Evolutionary conservation across 352 stramenopile genomes (phyloP).

Genomic region (Thalassiosira exigua): DNA sequence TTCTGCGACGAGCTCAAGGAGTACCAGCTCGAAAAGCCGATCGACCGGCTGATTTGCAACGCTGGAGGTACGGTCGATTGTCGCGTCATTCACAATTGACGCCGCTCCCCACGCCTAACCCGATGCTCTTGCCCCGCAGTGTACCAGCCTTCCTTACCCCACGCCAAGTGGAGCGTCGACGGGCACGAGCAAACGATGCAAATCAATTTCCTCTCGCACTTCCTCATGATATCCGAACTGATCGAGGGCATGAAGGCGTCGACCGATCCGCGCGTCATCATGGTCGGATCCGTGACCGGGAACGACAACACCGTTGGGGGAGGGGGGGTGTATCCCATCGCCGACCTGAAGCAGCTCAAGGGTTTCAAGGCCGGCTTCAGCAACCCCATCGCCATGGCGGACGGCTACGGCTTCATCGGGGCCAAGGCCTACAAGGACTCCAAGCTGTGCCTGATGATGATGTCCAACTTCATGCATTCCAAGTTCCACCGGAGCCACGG

Average conservation of each 20-base stretch:
- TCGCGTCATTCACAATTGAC: slow-evolving; percentile 8
- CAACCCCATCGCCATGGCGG: slow-evolving; percentile 85
- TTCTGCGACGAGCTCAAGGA: slow-evolving; percentile 86
- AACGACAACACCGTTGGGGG: slow-evolving; percentile 88
- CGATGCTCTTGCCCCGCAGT: slow-evolving; percentile 42
- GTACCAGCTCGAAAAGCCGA: slow-evolving; percentile 77
- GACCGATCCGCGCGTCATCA: slow-evolving; percentile 77
- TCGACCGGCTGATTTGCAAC: slow-evolving; percentile 89
- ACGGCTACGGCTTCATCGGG: slow-evolving; percentile 86
- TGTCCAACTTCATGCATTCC: slow-evolving; percentile 85
- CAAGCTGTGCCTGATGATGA: slow-evolving; percentile 88
- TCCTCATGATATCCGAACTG: slow-evolving; percentile 84
- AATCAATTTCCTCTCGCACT: slow-evolving; percentile 89
- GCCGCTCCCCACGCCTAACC: not conserved
- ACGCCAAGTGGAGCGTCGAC: slow-evolving; percentile 87
- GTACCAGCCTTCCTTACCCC: slow-evolving; percentile 85
- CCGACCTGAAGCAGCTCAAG: slow-evolving; percentile 86
- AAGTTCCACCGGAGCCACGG: slow-evolving; percentile 79
- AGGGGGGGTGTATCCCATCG: slow-evolving; percentile 86
- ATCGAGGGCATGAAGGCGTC: slow-evolving; percentile 77
- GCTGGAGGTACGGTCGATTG: slow-evolving; percentile 62
- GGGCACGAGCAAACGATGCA: slow-evolving; percentile 89
- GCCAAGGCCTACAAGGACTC: slow-evolving; percentile 88
- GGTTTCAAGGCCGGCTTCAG: slow-evolving; percentile 84
- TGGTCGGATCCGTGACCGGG: slow-evolving; percentile 86